Percentiles rank a stretch among this genome's conserved stretches.
Evolutionary conservation across 2,329 filamentous ascomycete genomes (phyloP).

Genomic region (Penicillium crustosum): DNA sequence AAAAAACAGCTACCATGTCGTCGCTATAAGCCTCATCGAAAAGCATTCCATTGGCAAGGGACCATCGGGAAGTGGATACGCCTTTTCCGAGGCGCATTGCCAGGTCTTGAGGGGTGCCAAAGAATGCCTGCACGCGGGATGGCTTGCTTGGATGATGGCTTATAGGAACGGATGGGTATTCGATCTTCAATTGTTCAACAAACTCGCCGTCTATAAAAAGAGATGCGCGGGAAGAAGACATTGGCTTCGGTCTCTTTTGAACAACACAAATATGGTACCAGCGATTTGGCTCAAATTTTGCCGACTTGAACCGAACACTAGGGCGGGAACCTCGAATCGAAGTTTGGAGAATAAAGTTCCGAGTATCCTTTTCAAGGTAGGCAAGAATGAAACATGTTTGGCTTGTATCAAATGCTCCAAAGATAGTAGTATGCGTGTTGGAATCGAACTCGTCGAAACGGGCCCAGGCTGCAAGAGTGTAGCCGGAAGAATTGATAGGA

Average conservation of each 20-base stretch:
- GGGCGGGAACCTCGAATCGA: constrained; percentile 82
- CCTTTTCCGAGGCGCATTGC: constrained; percentile 73
- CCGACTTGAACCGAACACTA: constrained; percentile 89
- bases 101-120: constrained; percentile 88
- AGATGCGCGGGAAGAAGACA: constrained; percentile 75
- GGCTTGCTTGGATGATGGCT: constrained; percentile 53
- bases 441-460: constrained; percentile 83
- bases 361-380: constrained; percentile 90
- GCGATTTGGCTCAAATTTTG: constrained; percentile 68
- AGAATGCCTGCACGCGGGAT: constrained; percentile 77
- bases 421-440: constrained; percentile 86
- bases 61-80: constrained; percentile 77
- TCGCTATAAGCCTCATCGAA: constrained; percentile 87
- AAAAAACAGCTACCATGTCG: constrained; percentile 87
- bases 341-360: constrained; percentile 92
- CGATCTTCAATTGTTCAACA: constrained; percentile 84
- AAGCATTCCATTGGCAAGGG: constrained; percentile 82
- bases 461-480: constrained; percentile 88
- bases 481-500: constrained; percentile 73
- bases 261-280: constrained; percentile 96
- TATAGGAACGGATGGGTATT: constrained; percentile 77
- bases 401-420: constrained; percentile 87
- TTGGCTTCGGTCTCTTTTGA: constrained; percentile 74
- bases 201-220: constrained; percentile 94
- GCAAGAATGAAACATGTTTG: constrained; percentile 93